Conservation (phyloP, 2,329 filamentous ascomycete genomes). For the Verticillium tricorpus region DNA sequence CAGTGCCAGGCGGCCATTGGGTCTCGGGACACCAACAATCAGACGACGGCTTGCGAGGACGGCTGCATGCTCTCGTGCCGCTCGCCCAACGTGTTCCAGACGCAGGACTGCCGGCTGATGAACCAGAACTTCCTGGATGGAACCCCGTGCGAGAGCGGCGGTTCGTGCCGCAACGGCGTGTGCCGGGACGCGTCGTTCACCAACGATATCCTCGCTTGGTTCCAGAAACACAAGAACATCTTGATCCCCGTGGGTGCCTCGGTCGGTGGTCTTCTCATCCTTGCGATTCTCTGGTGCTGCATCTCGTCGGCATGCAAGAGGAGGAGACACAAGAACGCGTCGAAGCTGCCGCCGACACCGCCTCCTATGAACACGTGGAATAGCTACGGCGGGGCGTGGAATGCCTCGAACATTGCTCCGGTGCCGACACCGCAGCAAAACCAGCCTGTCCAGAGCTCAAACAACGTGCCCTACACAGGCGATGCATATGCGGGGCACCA, state of each 20-base stretch:
- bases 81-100: slow-evolving; percentile 56
- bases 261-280: slow-evolving; percentile 67
- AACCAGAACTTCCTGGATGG: slow-evolving; percentile 94
- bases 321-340: slow-evolving; percentile 16
- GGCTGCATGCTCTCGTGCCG: slow-evolving; percentile 75
- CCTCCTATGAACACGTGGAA: slow-evolving; percentile 13
- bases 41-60: slow-evolving; percentile 72
- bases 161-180: slow-evolving; percentile 70
- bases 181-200: slow-evolving; percentile 68
- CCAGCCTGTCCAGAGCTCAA: background rate
- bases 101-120: slow-evolving; percentile 60
- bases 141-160: slow-evolving; percentile 76
- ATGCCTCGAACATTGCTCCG: slow-evolving; percentile 2
- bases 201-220: slow-evolving; percentile 71
- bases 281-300: slow-evolving; percentile 65
- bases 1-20: slow-evolving; percentile 88
- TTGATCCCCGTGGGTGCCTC: slow-evolving; percentile 75
- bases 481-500: background rate
- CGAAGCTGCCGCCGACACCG: slow-evolving; percentile 18
- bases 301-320: slow-evolving; percentile 38
- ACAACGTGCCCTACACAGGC: background rate
- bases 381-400: slow-evolving; percentile 11
- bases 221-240: slow-evolving; percentile 70
- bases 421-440: slow-evolving; percentile 2
- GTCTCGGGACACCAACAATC: slow-evolving; percentile 64